phyloP scores from a whole-genome alignment of 2,329 filamentous ascomycete genomes.

The Paradendryphiella salina region DNA sequence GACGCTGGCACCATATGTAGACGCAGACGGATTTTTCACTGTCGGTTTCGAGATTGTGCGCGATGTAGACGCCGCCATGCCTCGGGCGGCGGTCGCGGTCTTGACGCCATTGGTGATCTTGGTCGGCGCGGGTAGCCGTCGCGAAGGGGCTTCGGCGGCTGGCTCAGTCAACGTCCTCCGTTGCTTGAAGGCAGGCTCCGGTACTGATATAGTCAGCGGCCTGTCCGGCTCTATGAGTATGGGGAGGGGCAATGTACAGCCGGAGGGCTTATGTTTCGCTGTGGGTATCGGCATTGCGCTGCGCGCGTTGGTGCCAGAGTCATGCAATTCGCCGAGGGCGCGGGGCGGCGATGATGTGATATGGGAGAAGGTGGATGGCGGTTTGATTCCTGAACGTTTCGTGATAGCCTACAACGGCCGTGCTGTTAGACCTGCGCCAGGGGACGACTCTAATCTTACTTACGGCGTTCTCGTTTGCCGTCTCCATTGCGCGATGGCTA shows the following conservation, averaged over 20 bases:
- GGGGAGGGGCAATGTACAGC: constrained; percentile 45
- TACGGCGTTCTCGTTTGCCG: constrained; percentile 40
- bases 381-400: constrained; percentile 40
- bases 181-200: constrained; percentile 53
- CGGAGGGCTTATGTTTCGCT: constrained; percentile 57
- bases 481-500: constrained; percentile 21
- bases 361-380: constrained; percentile 31
- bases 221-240: constrained; percentile 12
- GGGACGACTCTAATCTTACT: constrained; percentile 7
- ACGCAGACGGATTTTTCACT: constrained; percentile 49
- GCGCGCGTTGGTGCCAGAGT: constrained; percentile 59
- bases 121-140: constrained; percentile 48
- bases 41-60: constrained; percentile 51
- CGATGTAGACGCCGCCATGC: constrained; percentile 44
- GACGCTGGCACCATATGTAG: constrained; percentile 58
- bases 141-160: constrained; percentile 52
- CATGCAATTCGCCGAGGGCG: constrained; percentile 56
- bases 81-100: constrained; percentile 49
- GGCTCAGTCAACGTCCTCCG: constrained; percentile 56
- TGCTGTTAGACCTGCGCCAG: constrained; percentile 19
- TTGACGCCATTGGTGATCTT: constrained; percentile 50
- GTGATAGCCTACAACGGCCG: constrained; percentile 23
- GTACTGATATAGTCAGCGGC: constrained; percentile 41
- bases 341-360: constrained; percentile 30
- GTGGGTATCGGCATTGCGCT: constrained; percentile 54